A percentile compares a stretch with the other conserved stretches of the same genome.
Evolutionary conservation across 2,329 filamentous ascomycete genomes (phyloP).

Genomic region (Fonsecaea nubica): DNA sequence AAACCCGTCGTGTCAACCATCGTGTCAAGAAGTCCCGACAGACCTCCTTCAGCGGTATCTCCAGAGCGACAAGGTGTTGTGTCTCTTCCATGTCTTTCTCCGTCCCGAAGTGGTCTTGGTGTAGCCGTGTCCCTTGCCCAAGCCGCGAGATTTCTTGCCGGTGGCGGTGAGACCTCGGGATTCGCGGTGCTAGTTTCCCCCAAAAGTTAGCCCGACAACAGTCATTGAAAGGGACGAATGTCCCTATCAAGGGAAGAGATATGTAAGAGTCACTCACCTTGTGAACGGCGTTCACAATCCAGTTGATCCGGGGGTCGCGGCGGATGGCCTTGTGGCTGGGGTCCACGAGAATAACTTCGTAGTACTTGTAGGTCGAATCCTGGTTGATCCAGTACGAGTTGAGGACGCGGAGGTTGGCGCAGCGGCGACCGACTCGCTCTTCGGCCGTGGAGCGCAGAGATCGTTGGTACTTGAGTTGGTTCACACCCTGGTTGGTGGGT

Average conservation of each 20-base stretch:
- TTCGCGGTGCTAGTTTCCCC: conserved; percentile 79
- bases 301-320: conserved; percentile 99
- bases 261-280: conserved; percentile 62
- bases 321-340: conserved; percentile 99
- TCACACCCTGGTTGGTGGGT: conserved; percentile 99
- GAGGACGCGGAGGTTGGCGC: conserved; percentile 97
- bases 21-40: not conserved
- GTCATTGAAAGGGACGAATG: not conserved
- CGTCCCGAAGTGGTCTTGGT: conserved; percentile 97
- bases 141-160: conserved; percentile 99
- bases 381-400: conserved; percentile 99
- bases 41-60: conserved; percentile 70
- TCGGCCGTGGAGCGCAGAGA: conserved; percentile 97
- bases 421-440: conserved; percentile 99
- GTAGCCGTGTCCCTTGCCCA: conserved; percentile 99
- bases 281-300: conserved; percentile 99
- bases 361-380: conserved; percentile 99
- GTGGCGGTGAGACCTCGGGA: conserved; percentile 94
- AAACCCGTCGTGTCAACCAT: too few species aligned
- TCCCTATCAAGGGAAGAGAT: not conserved
- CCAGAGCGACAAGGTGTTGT: conserved; percentile 99
- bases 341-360: conserved; percentile 99
- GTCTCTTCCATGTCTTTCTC: conserved; percentile 99
- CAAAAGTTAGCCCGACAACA: not conserved
- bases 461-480: conserved; percentile 99